Base-by-base conservation (phyloP, 371 early-diverging fungal species). In the Saksenaea vasiformis region DNA sequence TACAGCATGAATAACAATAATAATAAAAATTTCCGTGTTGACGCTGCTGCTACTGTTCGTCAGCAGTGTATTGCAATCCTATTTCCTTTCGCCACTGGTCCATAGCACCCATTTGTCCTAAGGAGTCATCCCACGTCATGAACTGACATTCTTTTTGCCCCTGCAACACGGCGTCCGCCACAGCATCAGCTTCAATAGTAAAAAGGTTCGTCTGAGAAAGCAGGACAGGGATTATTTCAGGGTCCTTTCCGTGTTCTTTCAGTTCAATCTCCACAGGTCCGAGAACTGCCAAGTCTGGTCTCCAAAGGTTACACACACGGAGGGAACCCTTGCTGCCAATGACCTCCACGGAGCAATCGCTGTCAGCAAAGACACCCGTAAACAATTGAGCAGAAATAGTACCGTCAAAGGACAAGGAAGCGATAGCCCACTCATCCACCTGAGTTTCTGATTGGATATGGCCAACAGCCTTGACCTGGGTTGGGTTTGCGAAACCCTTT, bases 381-480 rank as follows among this genome's bases (percentile, higher is more conserved):
- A 79, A 79, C 22, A 82, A 56, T 58, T 77, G 76, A 11, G 77
- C 82, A 3, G 69, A 65, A 7, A 78, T 68, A 14, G 54, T 41
- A 3, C 63, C 59, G n/a, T 72, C 73, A 60, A 82, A 82, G 1
- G 43, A 58, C 37, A 82, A 22, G 11, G 71, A 71, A 3, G 82
- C 82, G 55, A 66, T 69, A 3, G 82, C 59, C 74, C 76, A 82
- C 61, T 82, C 82, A 60, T 82, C 82, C 9, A 82, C 79, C 26
- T 79, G 60, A 5, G 77, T 79, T 10, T 77, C 74, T 0, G 70
- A 60, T 36, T 74, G 76, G 26, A 82, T 62, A 35, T 73, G 66
- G 13, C 82, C 82, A 11, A 69, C 70, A 2, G 72, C 82, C 57
- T 75, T 73, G 35, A 82, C 54, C n/a, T 70, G 38, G 0, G 56